Evolutionary conservation across 2,329 filamentous ascomycete species (phyloP).

Genomic region (Knoxdaviesia capensis): DNA sequence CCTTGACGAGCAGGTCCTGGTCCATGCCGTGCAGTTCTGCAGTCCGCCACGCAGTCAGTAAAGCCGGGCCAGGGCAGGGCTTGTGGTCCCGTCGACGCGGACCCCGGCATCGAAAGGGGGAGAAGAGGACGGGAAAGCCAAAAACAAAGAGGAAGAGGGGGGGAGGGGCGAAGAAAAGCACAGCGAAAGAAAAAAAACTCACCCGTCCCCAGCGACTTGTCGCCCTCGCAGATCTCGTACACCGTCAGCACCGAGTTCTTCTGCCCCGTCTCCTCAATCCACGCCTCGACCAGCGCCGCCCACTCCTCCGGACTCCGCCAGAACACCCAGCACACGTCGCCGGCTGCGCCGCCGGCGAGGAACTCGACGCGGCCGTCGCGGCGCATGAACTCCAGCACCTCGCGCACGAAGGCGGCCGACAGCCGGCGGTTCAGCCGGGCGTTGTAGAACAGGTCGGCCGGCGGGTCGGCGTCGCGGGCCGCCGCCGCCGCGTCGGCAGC

Average conservation of each 20-base stretch:
- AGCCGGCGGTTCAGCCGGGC: slow-evolving; percentile 29
- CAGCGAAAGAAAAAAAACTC: slow-evolving; percentile 11
- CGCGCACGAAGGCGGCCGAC: slow-evolving; percentile 26
- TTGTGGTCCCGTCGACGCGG: no score
- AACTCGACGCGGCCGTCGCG: slow-evolving; percentile 46
- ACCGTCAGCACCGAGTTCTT: slow-evolving; percentile 77
- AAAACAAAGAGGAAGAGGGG: not conserved
- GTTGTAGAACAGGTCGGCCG: slow-evolving; percentile 36
- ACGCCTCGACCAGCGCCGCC: slow-evolving; percentile 58
- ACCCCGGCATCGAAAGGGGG: no score
- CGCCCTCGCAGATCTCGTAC: slow-evolving; percentile 81
- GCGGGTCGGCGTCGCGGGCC: slow-evolving; percentile 21
- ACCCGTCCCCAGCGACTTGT: slow-evolving; percentile 52
- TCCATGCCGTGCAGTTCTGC: slow-evolving; percentile 81
- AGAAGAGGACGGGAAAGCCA: not conserved
- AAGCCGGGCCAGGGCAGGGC: no score
- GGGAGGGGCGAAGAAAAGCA: no score
- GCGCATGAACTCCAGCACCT: slow-evolving; percentile 38
- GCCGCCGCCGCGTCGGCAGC: slow-evolving; percentile 10
- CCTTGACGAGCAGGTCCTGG: slow-evolving; percentile 56
- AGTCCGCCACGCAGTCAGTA: not conserved
- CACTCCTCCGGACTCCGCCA: slow-evolving; percentile 84
- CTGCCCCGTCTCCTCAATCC: slow-evolving; percentile 77
- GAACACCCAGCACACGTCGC: slow-evolving; percentile 50
- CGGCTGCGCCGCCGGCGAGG: slow-evolving; percentile 20